These are phyloP conservation scores for Microcos paniculata DNA, from an alignment of 345 rosid genomes.

Conservation along the genomic window DNA sequence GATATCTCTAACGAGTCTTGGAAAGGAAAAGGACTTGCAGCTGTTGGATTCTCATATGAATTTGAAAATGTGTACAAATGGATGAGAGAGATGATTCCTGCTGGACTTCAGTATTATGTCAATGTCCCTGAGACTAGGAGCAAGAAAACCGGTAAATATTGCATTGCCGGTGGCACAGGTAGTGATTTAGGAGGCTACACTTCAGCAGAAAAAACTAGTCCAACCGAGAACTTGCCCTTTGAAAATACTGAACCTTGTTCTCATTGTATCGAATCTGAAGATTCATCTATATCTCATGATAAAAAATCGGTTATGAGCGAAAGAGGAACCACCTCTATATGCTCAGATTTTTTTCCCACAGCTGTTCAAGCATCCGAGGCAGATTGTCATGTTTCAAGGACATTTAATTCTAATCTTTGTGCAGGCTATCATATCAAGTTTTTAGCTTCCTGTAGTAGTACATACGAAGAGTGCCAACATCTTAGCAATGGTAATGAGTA, in stretches of 20 bases:
- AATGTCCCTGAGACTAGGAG: conserved; percentile 26
- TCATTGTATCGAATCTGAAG: conserved; percentile 28
- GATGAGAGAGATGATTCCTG: conserved; percentile 50
- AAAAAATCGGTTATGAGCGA: conserved; percentile 12
- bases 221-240: conserved; percentile 18
- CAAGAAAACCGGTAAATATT: conserved; percentile 21
- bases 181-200: conserved; percentile 16
- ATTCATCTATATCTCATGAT: conserved; percentile 21
- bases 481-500: conserved; percentile 16
- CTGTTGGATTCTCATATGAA: conserved; percentile 31
- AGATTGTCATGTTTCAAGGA: conserved; percentile 24
- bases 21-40: conserved; percentile 27
- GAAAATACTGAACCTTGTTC: conserved; percentile 23
- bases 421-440: conserved; percentile 33
- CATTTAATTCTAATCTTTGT: conserved; percentile 30
- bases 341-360: conserved; percentile 41
- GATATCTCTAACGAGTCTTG: conserved; percentile 19
- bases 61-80: conserved; percentile 36
- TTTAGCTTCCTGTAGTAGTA: conserved; percentile 30
- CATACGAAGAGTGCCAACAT: conserved; percentile 21
- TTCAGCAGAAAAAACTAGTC: conserved; percentile 28
- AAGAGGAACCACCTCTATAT: conserved; percentile 30
- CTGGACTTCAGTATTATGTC: conserved; percentile 16
- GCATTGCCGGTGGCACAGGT: conserved; percentile 17
- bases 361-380: conserved; percentile 34